A percentile compares a stretch with the other conserved stretches of the same genome.
These are phyloP conservation scores for Sugiyamaella sp. DNA, from an alignment of 1,139 yeast genomes.

Conservation along the genomic window DNA sequence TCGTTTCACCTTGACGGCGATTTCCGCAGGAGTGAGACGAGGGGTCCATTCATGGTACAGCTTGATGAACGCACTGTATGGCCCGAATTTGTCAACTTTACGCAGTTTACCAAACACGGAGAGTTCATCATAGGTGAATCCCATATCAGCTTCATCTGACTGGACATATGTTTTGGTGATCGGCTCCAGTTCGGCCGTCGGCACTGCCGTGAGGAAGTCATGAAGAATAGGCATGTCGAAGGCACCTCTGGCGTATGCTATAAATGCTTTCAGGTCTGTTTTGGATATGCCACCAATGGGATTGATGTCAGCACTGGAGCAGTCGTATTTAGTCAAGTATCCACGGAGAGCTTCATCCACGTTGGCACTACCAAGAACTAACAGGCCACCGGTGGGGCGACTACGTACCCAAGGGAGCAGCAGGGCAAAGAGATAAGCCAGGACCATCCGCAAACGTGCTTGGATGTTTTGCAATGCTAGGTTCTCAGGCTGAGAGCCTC, in stretches of 20 bases:
- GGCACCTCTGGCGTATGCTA: conserved; percentile 69
- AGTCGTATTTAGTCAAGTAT: conserved; percentile 92
- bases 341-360: conserved; percentile 98
- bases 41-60: conserved; percentile 93
- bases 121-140: conserved; percentile 93
- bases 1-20: conserved; percentile 88
- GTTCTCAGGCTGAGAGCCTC: conserved; percentile 90
- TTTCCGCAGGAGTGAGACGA: conserved; percentile 73
- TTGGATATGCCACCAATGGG: conserved; percentile 98
- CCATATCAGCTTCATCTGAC: conserved; percentile 97
- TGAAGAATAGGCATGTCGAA: conserved; percentile 77
- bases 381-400: conserved; percentile 67
- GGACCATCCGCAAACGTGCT: conserved; percentile 93
- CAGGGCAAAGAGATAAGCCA: conserved; percentile 91
- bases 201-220: conserved; percentile 84
- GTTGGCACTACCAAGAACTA: conserved; percentile 93
- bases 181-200: conserved; percentile 98
- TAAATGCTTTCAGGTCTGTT: conserved; percentile 84
- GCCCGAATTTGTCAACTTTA: conserved; percentile 93
- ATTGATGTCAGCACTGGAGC: conserved; percentile 94
- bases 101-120: conserved; percentile 90
- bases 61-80: conserved; percentile 89
- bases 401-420: conserved; percentile 92
- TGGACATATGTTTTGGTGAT: conserved; percentile 89
- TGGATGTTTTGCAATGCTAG: conserved; percentile 94